These are phyloP conservation scores for Yarrowia divulgata DNA, from an alignment of 805 yeast species.

Conservation along the genomic window DNA sequence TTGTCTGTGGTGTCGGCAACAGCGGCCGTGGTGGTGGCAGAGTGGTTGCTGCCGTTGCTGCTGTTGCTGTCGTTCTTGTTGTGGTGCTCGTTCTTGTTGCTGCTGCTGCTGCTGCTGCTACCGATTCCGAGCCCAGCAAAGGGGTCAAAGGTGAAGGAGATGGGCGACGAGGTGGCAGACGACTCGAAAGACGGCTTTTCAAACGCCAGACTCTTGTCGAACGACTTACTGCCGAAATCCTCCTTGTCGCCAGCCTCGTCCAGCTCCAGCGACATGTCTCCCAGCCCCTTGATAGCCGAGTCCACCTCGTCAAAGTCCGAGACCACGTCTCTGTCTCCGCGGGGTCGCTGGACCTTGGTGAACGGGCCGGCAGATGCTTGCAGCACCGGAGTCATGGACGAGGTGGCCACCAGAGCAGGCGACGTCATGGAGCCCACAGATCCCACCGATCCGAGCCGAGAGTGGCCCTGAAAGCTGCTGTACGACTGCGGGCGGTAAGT, in stretches of 20 bases:
- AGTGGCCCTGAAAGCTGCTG: slow-evolving; percentile 34
- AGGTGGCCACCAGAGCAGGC: slow-evolving; percentile 9
- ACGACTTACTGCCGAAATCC: background rate
- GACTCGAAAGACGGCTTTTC: background rate
- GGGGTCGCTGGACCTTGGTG: slow-evolving; percentile 13
- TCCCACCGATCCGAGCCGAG: slow-evolving; percentile 28
- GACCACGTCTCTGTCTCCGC: background rate
- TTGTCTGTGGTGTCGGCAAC: background rate
- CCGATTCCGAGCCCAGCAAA: slow-evolving; percentile 33
- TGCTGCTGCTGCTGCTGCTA: background rate
- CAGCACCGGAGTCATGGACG: slow-evolving; percentile 21
- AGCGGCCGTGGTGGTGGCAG: background rate
- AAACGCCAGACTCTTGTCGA: slow-evolving; percentile 4
- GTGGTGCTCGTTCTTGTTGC: background rate
- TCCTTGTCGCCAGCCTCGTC: slow-evolving; percentile 2
- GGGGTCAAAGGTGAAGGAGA: slow-evolving; percentile 38
- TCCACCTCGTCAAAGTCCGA: slow-evolving; percentile 36
- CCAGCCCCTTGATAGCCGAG: slow-evolving; percentile 34
- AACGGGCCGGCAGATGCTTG: background rate
- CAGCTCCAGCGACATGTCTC: slow-evolving; percentile 35
- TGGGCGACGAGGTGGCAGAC: slow-evolving; percentile 34
- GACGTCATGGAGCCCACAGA: slow-evolving; percentile 21
- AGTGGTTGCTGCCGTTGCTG: background rate
- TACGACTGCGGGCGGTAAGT: slow-evolving; percentile 22
- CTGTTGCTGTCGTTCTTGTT: background rate